Percentiles rank a stretch among this genome's conserved stretches.
These are phyloP conservation scores for Peniophora sp. DNA, from an alignment of 1,284 basidiomycete species.

Conservation along the genomic window DNA sequence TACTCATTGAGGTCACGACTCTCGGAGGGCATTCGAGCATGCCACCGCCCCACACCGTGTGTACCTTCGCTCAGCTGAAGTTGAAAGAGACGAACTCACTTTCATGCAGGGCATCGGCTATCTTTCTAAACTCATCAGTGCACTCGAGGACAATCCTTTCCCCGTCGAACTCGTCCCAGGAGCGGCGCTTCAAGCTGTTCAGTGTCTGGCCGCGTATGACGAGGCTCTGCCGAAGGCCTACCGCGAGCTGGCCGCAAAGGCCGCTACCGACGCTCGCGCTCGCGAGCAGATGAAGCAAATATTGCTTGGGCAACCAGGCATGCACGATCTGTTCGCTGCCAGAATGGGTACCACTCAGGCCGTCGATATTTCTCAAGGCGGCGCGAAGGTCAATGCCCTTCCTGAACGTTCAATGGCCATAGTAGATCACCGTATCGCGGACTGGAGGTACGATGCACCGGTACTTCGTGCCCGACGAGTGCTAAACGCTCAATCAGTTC, in stretches of 20 bases:
- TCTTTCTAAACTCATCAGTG: conserved; percentile 25
- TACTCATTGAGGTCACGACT: background rate
- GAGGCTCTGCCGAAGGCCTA: conserved; percentile 23
- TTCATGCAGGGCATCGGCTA: conserved; percentile 28
- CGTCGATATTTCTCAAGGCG: conserved; percentile 37
- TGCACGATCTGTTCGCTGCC: background rate
- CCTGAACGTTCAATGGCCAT: conserved; percentile 30
- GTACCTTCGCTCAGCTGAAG: background rate
- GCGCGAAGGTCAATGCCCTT: conserved; percentile 38
- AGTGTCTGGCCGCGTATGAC: conserved; percentile 22
- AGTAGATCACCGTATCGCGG: conserved; percentile 41
- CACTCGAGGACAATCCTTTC: conserved; percentile 28
- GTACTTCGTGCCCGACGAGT: background rate
- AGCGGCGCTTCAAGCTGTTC: conserved; percentile 16
- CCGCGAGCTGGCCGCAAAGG: conserved; percentile 18
- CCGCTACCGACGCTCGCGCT: conserved; percentile 16
- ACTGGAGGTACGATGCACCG: conserved; percentile 36
- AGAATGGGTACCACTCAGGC: conserved; percentile 44
- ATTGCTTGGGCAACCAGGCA: conserved; percentile 15
- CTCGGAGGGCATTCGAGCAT: background rate
- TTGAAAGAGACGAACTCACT: conserved; percentile 3
- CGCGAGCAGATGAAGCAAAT: conserved; percentile 5
- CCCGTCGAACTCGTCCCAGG: conserved; percentile 14
- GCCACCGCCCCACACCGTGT: background rate
- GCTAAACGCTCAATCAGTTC: conserved; percentile 14